Evolutionary conservation across 2,329 filamentous ascomycete genomes (phyloP).

Genomic region (Aspergillus hiratsukae): DNA sequence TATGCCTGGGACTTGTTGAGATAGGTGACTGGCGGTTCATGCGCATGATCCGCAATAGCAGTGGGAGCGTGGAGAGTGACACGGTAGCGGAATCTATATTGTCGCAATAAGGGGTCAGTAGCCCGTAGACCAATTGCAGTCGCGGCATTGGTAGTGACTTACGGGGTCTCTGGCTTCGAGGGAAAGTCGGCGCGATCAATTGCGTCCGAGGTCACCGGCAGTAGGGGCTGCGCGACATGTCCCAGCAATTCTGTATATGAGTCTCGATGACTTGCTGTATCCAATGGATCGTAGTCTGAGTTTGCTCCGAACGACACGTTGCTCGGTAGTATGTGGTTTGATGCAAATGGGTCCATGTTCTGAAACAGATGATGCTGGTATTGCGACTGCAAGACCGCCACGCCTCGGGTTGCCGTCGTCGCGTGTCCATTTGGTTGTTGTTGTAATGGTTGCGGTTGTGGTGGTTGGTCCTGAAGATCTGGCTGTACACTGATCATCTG

Average conservation of each 20-base stretch:
- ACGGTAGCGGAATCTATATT: constrained; percentile 57
- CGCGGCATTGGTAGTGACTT: not conserved
- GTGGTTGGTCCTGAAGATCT: not conserved
- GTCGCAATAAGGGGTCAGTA: not conserved
- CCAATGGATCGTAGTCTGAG: not conserved
- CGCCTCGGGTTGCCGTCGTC: not conserved
- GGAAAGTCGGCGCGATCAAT: not conserved
- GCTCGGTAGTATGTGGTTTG: not conserved
- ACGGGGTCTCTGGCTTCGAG: not conserved
- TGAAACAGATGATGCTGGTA: not conserved
- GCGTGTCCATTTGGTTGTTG: not conserved
- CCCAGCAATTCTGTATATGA: not conserved
- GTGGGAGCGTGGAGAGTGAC: constrained; percentile 86
- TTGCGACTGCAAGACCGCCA: not conserved
- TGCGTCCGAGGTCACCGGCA: not conserved
- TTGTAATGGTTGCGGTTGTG: not conserved
- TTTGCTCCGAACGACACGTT: not conserved
- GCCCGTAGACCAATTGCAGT: not conserved
- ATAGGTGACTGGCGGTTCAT: constrained; percentile 93
- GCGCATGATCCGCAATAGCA: constrained; percentile 77
- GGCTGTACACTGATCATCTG: not conserved
- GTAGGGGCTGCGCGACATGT: not conserved
- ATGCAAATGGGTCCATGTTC: not conserved
- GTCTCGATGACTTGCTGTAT: not conserved
- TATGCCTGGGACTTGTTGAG: constrained; percentile 97